These are phyloP conservation scores for Fomitopsis pulvina DNA, from an alignment of 768 basidiomycete genomes.

Conservation along the genomic window DNA sequence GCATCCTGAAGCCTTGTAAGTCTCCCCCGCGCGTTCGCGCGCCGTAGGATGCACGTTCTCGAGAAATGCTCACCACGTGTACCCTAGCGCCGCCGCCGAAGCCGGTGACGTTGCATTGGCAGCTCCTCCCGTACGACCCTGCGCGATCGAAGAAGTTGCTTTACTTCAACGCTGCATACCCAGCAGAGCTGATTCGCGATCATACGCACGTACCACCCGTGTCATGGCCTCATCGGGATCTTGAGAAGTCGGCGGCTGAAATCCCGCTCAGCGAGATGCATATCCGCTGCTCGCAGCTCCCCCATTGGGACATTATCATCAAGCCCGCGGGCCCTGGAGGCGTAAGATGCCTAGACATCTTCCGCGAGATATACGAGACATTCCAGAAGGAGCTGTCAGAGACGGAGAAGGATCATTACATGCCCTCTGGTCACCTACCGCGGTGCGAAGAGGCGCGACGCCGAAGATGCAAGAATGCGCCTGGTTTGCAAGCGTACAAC, in stretches of 20 bases:
- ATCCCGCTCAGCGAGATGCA: conserved; percentile 11
- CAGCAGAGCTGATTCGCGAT: conserved; percentile 8
- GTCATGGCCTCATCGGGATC: background rate
- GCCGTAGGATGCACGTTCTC: background rate
- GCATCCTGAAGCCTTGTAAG: conserved; percentile 13
- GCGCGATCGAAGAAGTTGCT: conserved; percentile 2
- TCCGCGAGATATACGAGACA: conserved; percentile 13
- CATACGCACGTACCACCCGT: conserved; percentile 1
- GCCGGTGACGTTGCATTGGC: conserved; percentile 17
- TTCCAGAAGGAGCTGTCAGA: conserved; percentile 8
- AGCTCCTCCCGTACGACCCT: conserved; percentile 11
- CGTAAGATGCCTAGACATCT: conserved; percentile 13
- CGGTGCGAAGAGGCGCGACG: conserved; percentile 10
- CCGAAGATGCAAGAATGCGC: conserved; percentile 10
- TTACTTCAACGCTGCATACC: conserved; percentile 11
- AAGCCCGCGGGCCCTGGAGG: conserved; percentile 7
- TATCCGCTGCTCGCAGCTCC: conserved; percentile 10
- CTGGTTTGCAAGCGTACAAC: conserved; percentile 7
- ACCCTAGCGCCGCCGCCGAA: conserved; percentile 1
- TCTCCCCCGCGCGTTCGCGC: background rate
- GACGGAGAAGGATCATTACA: conserved; percentile 8
- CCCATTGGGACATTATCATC: conserved; percentile 11
- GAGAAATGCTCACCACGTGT: conserved; percentile 5
- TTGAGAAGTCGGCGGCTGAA: conserved; percentile 8
- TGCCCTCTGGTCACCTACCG: background rate